Percentiles rank a stretch among this genome's conserved stretches.
These are phyloP conservation scores for Mikania micrantha DNA, from an alignment of 129 eudicot species.

Conservation along the genomic window DNA sequence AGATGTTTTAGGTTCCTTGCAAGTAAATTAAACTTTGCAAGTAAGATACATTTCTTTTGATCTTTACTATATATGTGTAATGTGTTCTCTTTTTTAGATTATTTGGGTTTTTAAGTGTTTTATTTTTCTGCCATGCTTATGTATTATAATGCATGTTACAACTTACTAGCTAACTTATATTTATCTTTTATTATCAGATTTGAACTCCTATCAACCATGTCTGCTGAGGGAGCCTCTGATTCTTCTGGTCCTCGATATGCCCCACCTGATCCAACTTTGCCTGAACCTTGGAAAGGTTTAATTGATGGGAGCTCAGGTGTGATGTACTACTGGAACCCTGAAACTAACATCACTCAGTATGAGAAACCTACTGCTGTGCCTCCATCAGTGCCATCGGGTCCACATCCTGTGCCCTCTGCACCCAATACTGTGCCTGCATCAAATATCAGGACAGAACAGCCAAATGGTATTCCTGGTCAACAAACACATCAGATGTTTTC, in stretches of 20 bases:
- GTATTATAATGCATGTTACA: slow-evolving; percentile 1
- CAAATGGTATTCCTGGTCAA: slow-evolving; percentile 39
- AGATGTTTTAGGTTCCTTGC: no score
- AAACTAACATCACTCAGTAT: slow-evolving; percentile 82
- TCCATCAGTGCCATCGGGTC: background rate
- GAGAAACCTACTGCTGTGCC: slow-evolving; percentile 63
- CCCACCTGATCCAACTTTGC: slow-evolving; percentile 86
- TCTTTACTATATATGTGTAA: background rate
- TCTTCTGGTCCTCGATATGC: slow-evolving; percentile 84
- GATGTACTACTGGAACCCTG: slow-evolving; percentile 89
- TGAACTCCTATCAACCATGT: slow-evolving; percentile 36
- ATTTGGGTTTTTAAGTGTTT: background rate
- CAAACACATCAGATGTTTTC: slow-evolving; percentile 41
- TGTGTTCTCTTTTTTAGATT: background rate
- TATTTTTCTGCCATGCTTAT: background rate
- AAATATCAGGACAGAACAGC: slow-evolving; percentile 32
- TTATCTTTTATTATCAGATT: slow-evolving; percentile 6
- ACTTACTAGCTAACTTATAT: background rate
- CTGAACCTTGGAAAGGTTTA: slow-evolving; percentile 94
- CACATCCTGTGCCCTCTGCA: slow-evolving; percentile 2
- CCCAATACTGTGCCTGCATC: slow-evolving; percentile 47
- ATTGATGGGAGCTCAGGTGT: slow-evolving; percentile 86
- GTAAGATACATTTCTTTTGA: no score
- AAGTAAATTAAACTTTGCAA: background rate
- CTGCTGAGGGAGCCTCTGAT: slow-evolving; percentile 66